Percentiles rank a stretch among this genome's conserved stretches.
Evolutionary conservation across 225 moss, liverwort and hornwort genomes (phyloP).

Genomic region (Straminergon stramineum): DNA sequence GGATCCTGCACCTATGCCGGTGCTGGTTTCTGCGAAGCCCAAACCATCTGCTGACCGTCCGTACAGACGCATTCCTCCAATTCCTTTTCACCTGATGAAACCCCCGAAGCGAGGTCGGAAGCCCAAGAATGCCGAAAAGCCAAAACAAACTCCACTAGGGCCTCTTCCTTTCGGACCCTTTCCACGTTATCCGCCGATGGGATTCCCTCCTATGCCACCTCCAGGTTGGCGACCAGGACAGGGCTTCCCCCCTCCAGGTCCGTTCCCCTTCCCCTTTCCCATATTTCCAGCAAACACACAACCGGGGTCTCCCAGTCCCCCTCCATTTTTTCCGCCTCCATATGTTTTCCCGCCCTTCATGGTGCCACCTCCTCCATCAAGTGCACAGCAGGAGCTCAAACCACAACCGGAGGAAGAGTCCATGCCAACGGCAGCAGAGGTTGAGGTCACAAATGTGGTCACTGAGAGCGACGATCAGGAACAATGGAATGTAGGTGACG

Average conservation of each 20-base stretch:
- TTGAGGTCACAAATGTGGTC: conserved; percentile 2
- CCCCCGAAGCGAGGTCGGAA: conserved; percentile 49
- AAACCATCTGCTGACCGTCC: conserved; percentile 52
- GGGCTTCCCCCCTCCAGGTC: conserved; percentile 31
- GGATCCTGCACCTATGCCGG: conserved; percentile 18
- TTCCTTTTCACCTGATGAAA: conserved; percentile 54
- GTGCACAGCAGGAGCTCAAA: conserved; percentile 17
- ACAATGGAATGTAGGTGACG: conserved; percentile 2
- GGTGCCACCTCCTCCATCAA: conserved; percentile 31
- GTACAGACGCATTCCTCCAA: conserved; percentile 48
- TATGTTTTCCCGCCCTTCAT: conserved; percentile 51
- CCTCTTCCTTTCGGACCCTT: conserved; percentile 41
- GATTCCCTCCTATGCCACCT: conserved; percentile 31
- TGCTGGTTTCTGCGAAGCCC: conserved; percentile 31
- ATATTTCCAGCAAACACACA: conserved; percentile 42
- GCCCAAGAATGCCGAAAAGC: conserved; percentile 44
- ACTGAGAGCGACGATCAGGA: not conserved
- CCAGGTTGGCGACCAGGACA: conserved; percentile 43
- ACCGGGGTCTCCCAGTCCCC: conserved; percentile 16
- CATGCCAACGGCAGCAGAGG: conserved; percentile 5
- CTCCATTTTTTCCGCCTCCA: conserved; percentile 55
- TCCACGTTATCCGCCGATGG: conserved; percentile 26
- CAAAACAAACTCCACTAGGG: conserved; percentile 21
- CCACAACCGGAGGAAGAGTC: conserved; percentile 15
- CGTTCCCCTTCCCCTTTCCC: conserved; percentile 46